These are phyloP conservation scores for Stagonosporopsis tanaceti DNA, from an alignment of 2,329 filamentous ascomycete genomes.

Conservation along the genomic window DNA sequence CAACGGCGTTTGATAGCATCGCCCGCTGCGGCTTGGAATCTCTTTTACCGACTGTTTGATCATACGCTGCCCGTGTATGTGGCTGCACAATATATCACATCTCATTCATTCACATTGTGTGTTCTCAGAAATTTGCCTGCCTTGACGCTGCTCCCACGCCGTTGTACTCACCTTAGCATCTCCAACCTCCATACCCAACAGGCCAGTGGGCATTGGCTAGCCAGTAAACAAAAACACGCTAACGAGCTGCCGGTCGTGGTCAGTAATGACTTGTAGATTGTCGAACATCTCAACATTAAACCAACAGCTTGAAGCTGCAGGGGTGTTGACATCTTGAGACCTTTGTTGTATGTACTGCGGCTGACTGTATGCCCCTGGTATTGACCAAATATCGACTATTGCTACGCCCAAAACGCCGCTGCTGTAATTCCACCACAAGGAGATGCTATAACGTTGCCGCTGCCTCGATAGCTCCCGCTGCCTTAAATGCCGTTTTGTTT, in stretches of 20 bases:
- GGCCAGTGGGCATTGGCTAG: too few species aligned
- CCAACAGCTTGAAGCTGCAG: neutral
- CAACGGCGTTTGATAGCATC: slow-evolving; percentile 1
- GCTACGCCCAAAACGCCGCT: slow-evolving; percentile 19
- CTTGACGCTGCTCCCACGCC: too few species aligned
- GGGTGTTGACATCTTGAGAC: neutral
- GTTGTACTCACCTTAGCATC: too few species aligned
- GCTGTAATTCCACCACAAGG: slow-evolving; percentile 7
- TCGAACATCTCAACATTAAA: neutral
- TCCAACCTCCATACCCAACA: too few species aligned
- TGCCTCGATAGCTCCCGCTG: slow-evolving; percentile 56
- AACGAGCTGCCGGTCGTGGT: too few species aligned
- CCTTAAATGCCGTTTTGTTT: slow-evolving; percentile 57
- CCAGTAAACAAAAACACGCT: too few species aligned
- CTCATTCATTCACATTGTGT: too few species aligned
- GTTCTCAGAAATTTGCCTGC: too few species aligned
- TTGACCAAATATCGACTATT: neutral
- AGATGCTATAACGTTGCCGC: slow-evolving; percentile 51
- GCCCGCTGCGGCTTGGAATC: slow-evolving; percentile 7
- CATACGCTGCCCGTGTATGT: neutral
- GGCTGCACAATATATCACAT: neutral
- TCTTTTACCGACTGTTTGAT: neutral
- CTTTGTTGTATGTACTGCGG: neutral
- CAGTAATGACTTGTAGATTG: neutral
- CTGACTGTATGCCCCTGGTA: neutral